Base-by-base conservation (phyloP, 1,139 yeast species). In the Kodamaea fungicola region DNA sequence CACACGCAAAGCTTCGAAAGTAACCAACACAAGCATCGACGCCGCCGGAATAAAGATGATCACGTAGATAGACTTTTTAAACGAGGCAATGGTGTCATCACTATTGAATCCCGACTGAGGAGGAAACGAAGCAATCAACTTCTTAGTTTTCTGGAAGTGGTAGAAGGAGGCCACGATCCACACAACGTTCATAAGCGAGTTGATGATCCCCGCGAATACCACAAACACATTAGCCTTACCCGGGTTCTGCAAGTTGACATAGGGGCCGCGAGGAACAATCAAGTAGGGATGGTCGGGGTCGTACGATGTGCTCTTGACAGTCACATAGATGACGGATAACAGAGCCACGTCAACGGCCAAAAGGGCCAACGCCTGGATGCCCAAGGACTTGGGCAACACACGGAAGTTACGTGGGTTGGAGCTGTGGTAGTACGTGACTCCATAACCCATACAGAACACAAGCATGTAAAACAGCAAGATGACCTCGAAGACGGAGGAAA, bases 381-480 rank as follows among this genome's bases (percentile, higher is more conserved):
- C 37, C 13, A 48, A 40, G 3, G 12, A 10, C 13, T 43, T 39
- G 2, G 71, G 71, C 8, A 65, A 41, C 30, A 52, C 42, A 35
- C 68, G 47, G 36, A 51, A 63, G 31, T 59, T 55, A 34, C 48
- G 50, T 12, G 66, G 50, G 26, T 49, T 52, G 2, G 56, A 57
- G 28, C 49, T 47, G 30, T 55, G 59, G 42, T 57, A 59, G 42
- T 62, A 67, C 13, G 66, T 47, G 3, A 65, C 69, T 1, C 73
- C 73, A 39, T 59, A 64, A 0, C 73, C 73, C 71, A 64, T 64
- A 29, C 67, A 44, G 41, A 67, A 64, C 24, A 64, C 38, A 26
- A 64, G 53, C n/a, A 54, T 37, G 28, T 52, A 43, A 34, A 45
- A 54, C 9, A 33, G 30, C 33, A 46, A 25, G 16, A 49, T 41